Percentiles rank a stretch among this genome's conserved stretches.
These are phyloP conservation scores for Epichloe amarillans DNA, from an alignment of 2,329 filamentous ascomycete genomes.

Conservation along the genomic window DNA sequence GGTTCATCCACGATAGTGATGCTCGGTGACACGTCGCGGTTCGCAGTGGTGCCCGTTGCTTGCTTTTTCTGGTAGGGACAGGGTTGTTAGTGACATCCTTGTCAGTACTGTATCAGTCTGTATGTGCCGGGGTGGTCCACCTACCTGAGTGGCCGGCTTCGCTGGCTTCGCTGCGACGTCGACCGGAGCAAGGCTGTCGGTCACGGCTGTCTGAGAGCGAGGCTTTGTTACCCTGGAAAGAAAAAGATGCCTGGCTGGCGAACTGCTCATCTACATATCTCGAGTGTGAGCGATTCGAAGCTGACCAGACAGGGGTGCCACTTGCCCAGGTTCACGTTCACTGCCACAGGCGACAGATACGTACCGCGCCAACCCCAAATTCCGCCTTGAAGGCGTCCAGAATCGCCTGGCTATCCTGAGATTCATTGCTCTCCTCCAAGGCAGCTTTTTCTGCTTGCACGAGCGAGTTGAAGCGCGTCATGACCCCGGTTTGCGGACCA, in stretches of 20 bases:
- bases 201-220: too few species aligned
- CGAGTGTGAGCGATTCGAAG: background rate
- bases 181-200: background rate
- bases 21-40: slow-evolving; percentile 2
- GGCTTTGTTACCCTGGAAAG: background rate
- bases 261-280: slow-evolving; percentile 4
- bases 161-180: background rate
- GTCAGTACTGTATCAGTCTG: background rate
- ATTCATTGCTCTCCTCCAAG: slow-evolving; percentile 21
- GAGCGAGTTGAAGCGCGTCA: slow-evolving; percentile 17
- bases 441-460: slow-evolving; percentile 14
- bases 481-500: slow-evolving; percentile 11
- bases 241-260: background rate
- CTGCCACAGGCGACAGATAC: slow-evolving; percentile 11
- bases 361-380: slow-evolving; percentile 26
- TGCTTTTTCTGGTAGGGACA: slow-evolving; percentile 3
- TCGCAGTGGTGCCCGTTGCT: background rate
- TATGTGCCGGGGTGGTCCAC: background rate
- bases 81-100: slow-evolving; percentile 3
- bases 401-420: slow-evolving; percentile 32
- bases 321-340: background rate
- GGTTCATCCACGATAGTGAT: background rate
- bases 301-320: background rate
- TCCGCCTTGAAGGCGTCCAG: slow-evolving; percentile 24
- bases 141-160: slow-evolving; percentile 1